Evolutionary conservation across 2,329 filamentous ascomycete species (phyloP), one percentile per base, ranked within the genome.

Genomic region (Neurospora sp.): DNA sequence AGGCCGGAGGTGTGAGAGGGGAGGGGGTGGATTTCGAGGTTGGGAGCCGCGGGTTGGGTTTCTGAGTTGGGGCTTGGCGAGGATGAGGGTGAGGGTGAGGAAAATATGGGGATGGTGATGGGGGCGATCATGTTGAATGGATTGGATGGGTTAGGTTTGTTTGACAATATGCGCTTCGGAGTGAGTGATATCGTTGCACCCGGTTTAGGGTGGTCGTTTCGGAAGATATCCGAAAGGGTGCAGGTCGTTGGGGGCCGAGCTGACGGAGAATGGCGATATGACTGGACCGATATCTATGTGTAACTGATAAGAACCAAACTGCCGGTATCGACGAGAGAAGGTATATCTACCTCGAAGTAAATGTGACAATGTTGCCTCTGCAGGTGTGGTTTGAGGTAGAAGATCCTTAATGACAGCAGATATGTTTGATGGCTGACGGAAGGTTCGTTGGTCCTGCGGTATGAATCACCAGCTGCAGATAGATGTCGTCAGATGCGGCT

Each of bases 21-120:
- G 4, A 84, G 70, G 0, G 82, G 79, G 67, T 85, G 81, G 6
- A 86, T 77, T 28, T 72, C 65, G 28, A 75, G 17, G 5, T 38
- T 28, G 15, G 67, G 52, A 17, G 57, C n/a, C 8, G 15, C 33
- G 33, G 17, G 4, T 67, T 17, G 11, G 41, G 37, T 38, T 68
- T 33, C 28, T 41, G 52, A 41, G 68, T 23, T 28, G 46, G 19
- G 19, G 19, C 19, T 52, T 52, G 46, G 23, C 33, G 37, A 15
- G 19, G 19, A 5, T 12, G 40, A n/a, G 19, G 33, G 6, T n/a
- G 39, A 67, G 37, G 17, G 12, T n/a, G 43, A 19, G 19, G 46
- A 52, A 28, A 52, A 6, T 52, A 62, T 17, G 15, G 52, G 52
- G 52, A 62, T 33, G 39, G 38, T 41, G 17, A 39, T 8, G n/a